Conservation (phyloP, 192 early-diverging fungal species). For the Jimgerdemannia lactiflua region DNA sequence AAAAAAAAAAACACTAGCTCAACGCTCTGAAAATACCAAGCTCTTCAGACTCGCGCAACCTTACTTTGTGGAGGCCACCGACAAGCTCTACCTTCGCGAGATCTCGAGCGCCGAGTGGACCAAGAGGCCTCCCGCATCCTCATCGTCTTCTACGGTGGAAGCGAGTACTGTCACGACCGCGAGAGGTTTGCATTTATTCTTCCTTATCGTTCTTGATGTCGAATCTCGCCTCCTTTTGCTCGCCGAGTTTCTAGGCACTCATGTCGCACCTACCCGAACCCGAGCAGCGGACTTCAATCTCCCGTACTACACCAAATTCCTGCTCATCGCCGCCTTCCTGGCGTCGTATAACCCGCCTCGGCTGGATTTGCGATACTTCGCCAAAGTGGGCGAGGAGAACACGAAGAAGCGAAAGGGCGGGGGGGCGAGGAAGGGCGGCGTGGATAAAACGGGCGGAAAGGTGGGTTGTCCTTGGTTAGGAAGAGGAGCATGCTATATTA, state of each 20-base stretch:
- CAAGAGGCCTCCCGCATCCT: conserved; percentile 28
- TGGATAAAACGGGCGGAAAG: conserved; percentile 45
- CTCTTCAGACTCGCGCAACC: conserved; percentile 76
- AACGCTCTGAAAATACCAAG: conserved; percentile 60
- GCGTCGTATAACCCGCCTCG: conserved; percentile 92
- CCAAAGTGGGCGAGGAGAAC: conserved; percentile 46
- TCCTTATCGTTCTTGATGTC: background rate
- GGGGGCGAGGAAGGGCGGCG: conserved; percentile 37
- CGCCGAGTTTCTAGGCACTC: background rate
- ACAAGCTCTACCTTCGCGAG: conserved; percentile 88
- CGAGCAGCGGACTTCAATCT: conserved; percentile 58
- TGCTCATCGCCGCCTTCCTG: conserved; percentile 86
- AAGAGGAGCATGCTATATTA: background rate
- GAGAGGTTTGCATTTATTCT: conserved; percentile 4
- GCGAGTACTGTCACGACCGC: conserved; percentile 1
- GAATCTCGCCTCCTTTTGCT: background rate
- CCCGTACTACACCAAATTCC: conserved; percentile 87
- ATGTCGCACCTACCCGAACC: background rate
- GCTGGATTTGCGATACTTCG: conserved; percentile 86
- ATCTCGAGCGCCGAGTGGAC: conserved; percentile 87
- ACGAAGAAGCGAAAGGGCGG: conserved; percentile 25
- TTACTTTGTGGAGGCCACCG: conserved; percentile 78
- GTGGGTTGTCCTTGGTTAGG: conserved; percentile 7
- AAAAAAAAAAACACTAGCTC: conserved; percentile 33
- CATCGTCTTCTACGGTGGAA: conserved; percentile 5